These are phyloP conservation scores for Bipolaris zeicola DNA, from an alignment of 2,329 filamentous ascomycete genomes.

Conservation along the genomic window DNA sequence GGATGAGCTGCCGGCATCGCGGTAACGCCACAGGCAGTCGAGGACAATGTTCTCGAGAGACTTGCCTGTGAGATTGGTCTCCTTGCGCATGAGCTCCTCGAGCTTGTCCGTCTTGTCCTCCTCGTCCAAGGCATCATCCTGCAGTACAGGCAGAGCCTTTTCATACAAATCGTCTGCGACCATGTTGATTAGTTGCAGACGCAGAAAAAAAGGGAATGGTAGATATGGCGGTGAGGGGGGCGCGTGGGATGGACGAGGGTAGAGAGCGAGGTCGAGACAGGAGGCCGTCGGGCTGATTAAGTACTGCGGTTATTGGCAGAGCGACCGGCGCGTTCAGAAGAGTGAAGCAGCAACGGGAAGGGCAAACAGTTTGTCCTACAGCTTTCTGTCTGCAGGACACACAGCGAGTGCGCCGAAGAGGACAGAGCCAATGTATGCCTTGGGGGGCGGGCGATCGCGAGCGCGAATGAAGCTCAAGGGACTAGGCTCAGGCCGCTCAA, in stretches of 20 bases:
- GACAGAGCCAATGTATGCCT: slow-evolving; percentile 26
- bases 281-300: slow-evolving; percentile 30
- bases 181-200: slow-evolving; percentile 61
- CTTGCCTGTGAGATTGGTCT: slow-evolving; percentile 75
- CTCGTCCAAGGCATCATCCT: slow-evolving; percentile 81
- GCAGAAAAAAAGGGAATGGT: slow-evolving; percentile 6
- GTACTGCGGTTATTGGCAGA: slow-evolving; percentile 23
- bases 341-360: slow-evolving; percentile 28
- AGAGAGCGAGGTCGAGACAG: slow-evolving; percentile 17
- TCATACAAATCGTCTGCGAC: slow-evolving; percentile 93
- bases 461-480: slow-evolving; percentile 30
- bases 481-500: slow-evolving; percentile 18
- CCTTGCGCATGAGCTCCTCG: slow-evolving; percentile 80
- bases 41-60: slow-evolving; percentile 88
- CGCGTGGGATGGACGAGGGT: slow-evolving; percentile 6
- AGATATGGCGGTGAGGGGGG: slow-evolving; percentile 9
- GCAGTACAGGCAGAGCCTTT: slow-evolving; percentile 84
- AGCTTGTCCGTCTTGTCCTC: slow-evolving; percentile 94
- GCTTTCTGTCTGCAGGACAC: slow-evolving; percentile 23
- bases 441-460: slow-evolving; percentile 17
- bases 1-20: slow-evolving; percentile 65
- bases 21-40: slow-evolving; percentile 86
- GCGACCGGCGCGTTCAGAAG: slow-evolving; percentile 29
- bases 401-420: slow-evolving; percentile 18
- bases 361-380: slow-evolving; percentile 22